A percentile compares a stretch with the other conserved stretches of the same genome.
Conservation (phyloP, 140 eudicot species). For the Cichorium intybus region DNA sequence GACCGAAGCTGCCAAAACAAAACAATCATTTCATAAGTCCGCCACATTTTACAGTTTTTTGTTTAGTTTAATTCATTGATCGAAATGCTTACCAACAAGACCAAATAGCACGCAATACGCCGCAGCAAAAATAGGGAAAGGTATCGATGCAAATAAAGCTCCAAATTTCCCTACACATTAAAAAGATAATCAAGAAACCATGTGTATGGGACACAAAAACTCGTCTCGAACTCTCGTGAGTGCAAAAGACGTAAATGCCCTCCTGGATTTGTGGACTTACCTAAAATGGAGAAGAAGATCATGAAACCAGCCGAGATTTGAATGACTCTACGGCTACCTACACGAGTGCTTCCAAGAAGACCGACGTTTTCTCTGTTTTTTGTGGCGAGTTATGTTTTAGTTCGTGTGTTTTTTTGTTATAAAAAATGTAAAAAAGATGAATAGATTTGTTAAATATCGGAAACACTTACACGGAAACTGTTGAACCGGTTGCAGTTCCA, state of each 20-base stretch:
- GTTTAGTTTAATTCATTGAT: neutral
- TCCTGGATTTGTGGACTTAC: constrained; percentile 33
- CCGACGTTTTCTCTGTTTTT: constrained; percentile 86
- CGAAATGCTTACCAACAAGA: constrained; percentile 69
- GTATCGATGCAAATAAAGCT: constrained; percentile 94
- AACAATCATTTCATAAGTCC: neutral
- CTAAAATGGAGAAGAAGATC: constrained; percentile 96
- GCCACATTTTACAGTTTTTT: neutral
- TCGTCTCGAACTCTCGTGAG: too few relatives aligned
- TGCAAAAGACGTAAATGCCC: neutral
- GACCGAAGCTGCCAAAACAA: constrained; percentile 67
- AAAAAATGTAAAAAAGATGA: neutral
- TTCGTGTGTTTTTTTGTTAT: neutral
- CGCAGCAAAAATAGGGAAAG: constrained; percentile 95
- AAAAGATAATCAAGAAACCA: constrained; percentile 5
- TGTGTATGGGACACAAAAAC: too few relatives aligned
- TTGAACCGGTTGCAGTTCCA: constrained; percentile 88
- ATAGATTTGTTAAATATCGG: neutral
- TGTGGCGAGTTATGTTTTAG: constrained; percentile 7
- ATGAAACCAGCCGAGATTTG: constrained; percentile 98
- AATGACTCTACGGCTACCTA: constrained; percentile 94
- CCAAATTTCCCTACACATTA: constrained; percentile 78
- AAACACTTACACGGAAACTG: constrained; percentile 80
- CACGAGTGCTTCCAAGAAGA: constrained; percentile 97
- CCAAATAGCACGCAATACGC: constrained; percentile 88